These are phyloP conservation scores for Quercus phellos DNA, from an alignment of 331 rosid species.

Conservation along the genomic window DNA sequence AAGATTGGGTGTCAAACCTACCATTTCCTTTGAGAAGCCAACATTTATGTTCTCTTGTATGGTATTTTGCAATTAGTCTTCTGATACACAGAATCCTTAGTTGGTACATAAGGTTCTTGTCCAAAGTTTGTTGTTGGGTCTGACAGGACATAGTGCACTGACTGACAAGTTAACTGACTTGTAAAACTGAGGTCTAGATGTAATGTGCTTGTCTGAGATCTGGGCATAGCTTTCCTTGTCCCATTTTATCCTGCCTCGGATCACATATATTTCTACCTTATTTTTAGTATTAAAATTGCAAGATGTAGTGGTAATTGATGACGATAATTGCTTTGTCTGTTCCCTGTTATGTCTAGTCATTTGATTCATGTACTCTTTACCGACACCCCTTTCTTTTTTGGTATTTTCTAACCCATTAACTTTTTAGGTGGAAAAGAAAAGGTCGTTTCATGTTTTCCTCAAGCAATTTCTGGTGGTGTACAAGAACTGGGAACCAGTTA, in stretches of 20 bases:
- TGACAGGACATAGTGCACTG: not conserved
- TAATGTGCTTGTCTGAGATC: not conserved
- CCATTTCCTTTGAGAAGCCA: no score
- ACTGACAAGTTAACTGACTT: not conserved
- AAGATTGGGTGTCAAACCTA: no score
- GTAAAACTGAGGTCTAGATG: not conserved
- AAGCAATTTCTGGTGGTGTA: constrained; percentile 74
- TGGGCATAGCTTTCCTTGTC: not conserved
- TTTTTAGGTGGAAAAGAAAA: constrained; percentile 74
- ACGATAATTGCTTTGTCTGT: not conserved
- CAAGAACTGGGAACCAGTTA: constrained; percentile 83
- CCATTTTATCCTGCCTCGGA: not conserved
- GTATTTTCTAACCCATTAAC: constrained; percentile 9
- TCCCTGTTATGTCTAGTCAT: not conserved
- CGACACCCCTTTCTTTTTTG: not conserved
- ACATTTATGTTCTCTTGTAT: not conserved
- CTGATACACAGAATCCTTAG: not conserved
- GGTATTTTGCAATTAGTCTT: not conserved
- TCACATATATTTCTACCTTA: not conserved
- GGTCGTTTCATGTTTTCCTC: constrained; percentile 80
- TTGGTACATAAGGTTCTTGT: not conserved
- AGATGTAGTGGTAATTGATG: constrained; percentile 12
- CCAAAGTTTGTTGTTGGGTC: not conserved
- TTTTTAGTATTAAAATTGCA: not conserved
- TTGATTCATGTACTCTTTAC: not conserved